Evolutionary conservation across 345 rosid genomes (phyloP), one percentile per base, ranked within the genome.

Genomic region (Arabidopsis thaliana): DNA sequence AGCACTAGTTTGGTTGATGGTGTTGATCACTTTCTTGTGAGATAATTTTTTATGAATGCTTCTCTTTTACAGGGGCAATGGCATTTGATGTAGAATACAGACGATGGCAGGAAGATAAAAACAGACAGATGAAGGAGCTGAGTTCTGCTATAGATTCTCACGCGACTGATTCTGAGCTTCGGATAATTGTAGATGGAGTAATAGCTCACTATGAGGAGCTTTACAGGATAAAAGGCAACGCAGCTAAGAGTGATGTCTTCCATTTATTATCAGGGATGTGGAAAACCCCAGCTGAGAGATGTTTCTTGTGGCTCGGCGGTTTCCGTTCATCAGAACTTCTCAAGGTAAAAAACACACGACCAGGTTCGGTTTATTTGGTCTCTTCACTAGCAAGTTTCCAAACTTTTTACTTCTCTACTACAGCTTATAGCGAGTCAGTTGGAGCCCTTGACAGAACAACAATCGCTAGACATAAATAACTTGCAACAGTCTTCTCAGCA

Each of bases 241-340:
- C 97, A 44, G 91, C 98, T 61, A 93, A 93, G 80, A 89, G 85
- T 57, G 98, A 93, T 78, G 90, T 89, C 80, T 93, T 93, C 87
- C 98, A 93, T 81, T 81, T 93, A 67, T 76, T 93, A 81, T 93
- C 98, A 7, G 98, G 98, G 40, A 91, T 91, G 97, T 93, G 98
- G 98, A 93, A 91, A 78, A 93, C 97, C 68, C 98, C 98, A 23
- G 98, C 96, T 41, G 98, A 93, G 84, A 83, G 98, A 59, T 93
- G 96, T 83, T 93, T 91, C 79, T 69, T 93, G 83, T 93, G 98
- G 98, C 85, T 93, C 24, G 98, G 97, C 30, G 98, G 98, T 46
- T 93, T 89, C 78, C 98, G 98, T 38, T 85, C 98, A 63, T 93
- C 98, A 16, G 98, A 93, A 75, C 88, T 93, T 58, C 96, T 93